Percentiles rank a stretch among this genome's conserved stretches.
phyloP scores from a whole-genome alignment of 2,329 filamentous ascomycete genomes.

The Rachicladosporium sp. region DNA sequence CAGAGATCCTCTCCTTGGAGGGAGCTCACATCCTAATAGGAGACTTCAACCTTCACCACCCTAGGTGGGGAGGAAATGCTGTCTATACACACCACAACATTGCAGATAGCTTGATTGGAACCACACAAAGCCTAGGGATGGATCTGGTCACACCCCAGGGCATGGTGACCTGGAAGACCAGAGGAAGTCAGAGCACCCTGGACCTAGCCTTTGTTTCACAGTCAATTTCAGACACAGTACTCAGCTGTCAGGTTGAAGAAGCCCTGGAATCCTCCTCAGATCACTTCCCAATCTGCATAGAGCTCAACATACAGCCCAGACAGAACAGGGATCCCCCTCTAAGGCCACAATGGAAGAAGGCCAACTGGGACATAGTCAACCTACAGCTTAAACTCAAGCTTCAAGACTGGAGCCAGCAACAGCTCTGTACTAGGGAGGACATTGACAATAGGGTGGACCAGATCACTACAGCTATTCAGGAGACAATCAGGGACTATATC shows the following conservation, averaged over 20 bases:
- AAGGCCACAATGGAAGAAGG: too few relatives aligned
- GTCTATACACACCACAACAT: neutral
- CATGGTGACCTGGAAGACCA: neutral
- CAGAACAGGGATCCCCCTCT: too few relatives aligned
- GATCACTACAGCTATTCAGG: too few relatives aligned
- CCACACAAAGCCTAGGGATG: neutral
- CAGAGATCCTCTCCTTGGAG: too few relatives aligned
- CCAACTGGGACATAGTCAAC: too few relatives aligned
- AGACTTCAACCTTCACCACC: conserved; percentile 2
- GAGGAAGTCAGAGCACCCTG: neutral
- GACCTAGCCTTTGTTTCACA: neutral
- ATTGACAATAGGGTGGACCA: too few relatives aligned
- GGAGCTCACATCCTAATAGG: conserved; percentile 1
- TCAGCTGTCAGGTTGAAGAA: neutral
- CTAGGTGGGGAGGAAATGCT: neutral
- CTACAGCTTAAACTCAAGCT: too few relatives aligned
- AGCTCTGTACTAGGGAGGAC: too few relatives aligned
- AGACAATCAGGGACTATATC: too few relatives aligned
- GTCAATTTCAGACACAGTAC: neutral
- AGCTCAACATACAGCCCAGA: too few relatives aligned
- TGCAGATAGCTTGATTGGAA: neutral
- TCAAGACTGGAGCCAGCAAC: too few relatives aligned
- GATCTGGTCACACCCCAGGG: neutral
- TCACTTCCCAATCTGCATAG: conserved; percentile 4
- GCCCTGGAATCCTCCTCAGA: neutral